Evolutionary conservation across 192 early-diverging fungal species (phyloP).

Genomic region (Diversispora eburnea): DNA sequence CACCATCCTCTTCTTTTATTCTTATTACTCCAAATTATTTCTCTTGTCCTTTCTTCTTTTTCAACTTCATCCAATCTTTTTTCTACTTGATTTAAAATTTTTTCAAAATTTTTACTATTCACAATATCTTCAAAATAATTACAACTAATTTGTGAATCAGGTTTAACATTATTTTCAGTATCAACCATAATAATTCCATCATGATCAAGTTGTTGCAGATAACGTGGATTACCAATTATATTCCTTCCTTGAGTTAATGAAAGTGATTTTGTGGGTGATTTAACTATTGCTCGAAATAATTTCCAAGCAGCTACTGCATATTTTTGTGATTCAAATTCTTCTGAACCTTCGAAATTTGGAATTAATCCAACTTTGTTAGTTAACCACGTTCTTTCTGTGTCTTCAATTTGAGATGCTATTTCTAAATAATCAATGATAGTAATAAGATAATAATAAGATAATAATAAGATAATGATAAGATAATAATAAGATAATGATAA

Average conservation of each 20-base stretch:
- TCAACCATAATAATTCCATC: slow-evolving; percentile 23
- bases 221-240: slow-evolving; percentile 24
- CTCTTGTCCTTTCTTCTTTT: slow-evolving; percentile 20
- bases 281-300: slow-evolving; percentile 17
- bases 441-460: not conserved
- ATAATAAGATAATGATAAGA: not conserved
- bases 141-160: slow-evolving; percentile 19
- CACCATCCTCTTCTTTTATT: slow-evolving; percentile 5
- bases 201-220: slow-evolving; percentile 1
- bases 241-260: not conserved
- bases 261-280: slow-evolving; percentile 20
- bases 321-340: slow-evolving; percentile 18
- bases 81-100: slow-evolving; percentile 11
- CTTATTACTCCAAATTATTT: slow-evolving; percentile 27
- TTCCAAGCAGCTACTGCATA: slow-evolving; percentile 25
- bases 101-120: slow-evolving; percentile 16
- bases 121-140: slow-evolving; percentile 14
- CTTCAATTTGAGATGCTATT: not conserved
- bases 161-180: slow-evolving; percentile 5
- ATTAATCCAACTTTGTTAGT: slow-evolving; percentile 18
- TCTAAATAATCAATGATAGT: not conserved
- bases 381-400: slow-evolving; percentile 22
- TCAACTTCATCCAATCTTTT: slow-evolving; percentile 22
- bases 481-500: not conserved
- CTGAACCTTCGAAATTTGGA: slow-evolving; percentile 20